A percentile compares a stretch with the other conserved stretches of the same genome.
Evolutionary conservation across 2,329 filamentous ascomycete species (phyloP).

Genomic region (Penicillium sp.): DNA sequence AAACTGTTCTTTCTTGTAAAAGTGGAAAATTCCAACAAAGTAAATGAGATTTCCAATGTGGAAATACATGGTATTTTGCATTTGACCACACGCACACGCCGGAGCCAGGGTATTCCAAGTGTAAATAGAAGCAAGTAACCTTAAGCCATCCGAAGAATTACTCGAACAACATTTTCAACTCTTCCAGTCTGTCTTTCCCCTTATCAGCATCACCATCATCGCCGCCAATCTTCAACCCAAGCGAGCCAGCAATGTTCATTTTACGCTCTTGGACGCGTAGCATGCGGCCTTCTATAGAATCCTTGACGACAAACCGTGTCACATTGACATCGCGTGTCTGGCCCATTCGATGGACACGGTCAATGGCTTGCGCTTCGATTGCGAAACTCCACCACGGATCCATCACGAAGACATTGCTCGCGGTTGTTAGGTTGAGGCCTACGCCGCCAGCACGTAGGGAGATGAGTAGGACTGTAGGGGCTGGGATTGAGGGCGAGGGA

Average conservation of each 20-base stretch:
- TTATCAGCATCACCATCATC: conserved; percentile 86
- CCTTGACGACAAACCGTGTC: conserved; percentile 80
- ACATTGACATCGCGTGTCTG: conserved; percentile 84
- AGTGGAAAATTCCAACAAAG: not conserved
- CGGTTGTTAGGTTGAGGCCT: conserved; percentile 85
- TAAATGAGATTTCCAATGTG: not conserved
- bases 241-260: conserved; percentile 78
- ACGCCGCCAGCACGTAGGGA: conserved; percentile 89
- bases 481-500: conserved; percentile 12
- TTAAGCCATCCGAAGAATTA: conserved; percentile 10
- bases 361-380: conserved; percentile 93
- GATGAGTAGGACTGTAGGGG: conserved; percentile 66
- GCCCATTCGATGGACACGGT: conserved; percentile 95
- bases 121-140: not conserved
- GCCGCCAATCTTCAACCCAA: conserved; percentile 96
- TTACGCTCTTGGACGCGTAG: conserved; percentile 89
- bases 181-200: conserved; percentile 82
- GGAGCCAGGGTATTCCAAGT: not conserved
- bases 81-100: not conserved
- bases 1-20: not conserved
- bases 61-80: not conserved
- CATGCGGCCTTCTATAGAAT: conserved; percentile 95
- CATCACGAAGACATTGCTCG: conserved; percentile 95
- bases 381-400: conserved; percentile 99
- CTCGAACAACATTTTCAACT: conserved; percentile 81